phyloP scores from a whole-genome alignment of 2,329 filamentous ascomycete species.

The Aspergillus puulaauensis region DNA sequence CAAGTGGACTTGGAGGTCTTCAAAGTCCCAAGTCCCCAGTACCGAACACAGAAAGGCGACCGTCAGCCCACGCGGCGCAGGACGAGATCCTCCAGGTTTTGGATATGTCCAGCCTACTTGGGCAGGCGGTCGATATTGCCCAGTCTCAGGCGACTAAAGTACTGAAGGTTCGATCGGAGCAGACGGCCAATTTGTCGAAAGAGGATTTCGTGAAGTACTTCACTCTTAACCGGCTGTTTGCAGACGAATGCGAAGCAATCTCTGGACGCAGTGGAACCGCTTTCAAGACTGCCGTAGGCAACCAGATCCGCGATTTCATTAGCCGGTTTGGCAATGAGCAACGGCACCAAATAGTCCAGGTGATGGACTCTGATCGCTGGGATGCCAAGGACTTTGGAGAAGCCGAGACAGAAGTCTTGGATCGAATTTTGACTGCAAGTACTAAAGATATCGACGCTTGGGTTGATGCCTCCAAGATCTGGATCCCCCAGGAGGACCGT shows the following conservation, averaged over 20 bases:
- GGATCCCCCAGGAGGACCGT: slow-evolving; percentile 42
- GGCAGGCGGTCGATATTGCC: slow-evolving; percentile 66
- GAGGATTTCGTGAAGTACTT: slow-evolving; percentile 63
- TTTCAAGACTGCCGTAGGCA: slow-evolving; percentile 61
- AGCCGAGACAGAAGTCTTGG: slow-evolving; percentile 50
- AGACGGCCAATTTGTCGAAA: slow-evolving; percentile 55
- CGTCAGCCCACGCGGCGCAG: slow-evolving; percentile 40
- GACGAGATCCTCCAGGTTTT: slow-evolving; percentile 63
- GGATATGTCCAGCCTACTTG: slow-evolving; percentile 65
- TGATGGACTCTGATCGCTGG: slow-evolving; percentile 64
- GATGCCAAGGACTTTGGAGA: slow-evolving; percentile 63
- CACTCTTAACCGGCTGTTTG: slow-evolving; percentile 62
- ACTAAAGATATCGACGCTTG: slow-evolving; percentile 58
- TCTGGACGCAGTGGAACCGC: slow-evolving; percentile 61
- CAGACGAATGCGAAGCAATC: slow-evolving; percentile 66
- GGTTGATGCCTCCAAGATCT: slow-evolving; percentile 52
- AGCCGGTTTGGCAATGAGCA: slow-evolving; percentile 56
- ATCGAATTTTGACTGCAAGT: slow-evolving; percentile 59
- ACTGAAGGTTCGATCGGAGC: slow-evolving; percentile 62
- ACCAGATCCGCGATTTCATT: slow-evolving; percentile 64
- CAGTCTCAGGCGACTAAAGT: slow-evolving; percentile 65
- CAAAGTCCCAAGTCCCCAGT: slow-evolving; percentile 44
- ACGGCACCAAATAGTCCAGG: slow-evolving; percentile 56
- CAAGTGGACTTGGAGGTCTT: slow-evolving; percentile 58
- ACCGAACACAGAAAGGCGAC: slow-evolving; percentile 20